Evolutionary conservation across 169 alveolate genomes (phyloP), one percentile per base, ranked within the genome.

Genomic region (Babesia divergens): DNA sequence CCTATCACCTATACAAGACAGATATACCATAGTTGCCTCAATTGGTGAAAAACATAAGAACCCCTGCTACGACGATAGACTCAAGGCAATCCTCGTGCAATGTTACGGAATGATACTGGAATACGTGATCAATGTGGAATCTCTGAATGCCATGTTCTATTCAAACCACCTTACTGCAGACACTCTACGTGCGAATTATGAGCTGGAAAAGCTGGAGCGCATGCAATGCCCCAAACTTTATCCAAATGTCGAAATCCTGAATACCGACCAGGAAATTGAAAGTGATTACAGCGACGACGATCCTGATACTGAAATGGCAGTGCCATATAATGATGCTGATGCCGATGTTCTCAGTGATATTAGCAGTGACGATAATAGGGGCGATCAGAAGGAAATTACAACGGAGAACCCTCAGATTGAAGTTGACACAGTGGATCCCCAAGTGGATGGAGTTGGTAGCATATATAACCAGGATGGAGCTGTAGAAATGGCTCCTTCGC

Each of bases 21-120:
- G 14, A 24, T 70, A 70, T 24, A 49, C 72, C 18, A 70, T 35
- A 42, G 72, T 70, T n/a, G 22, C 51, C 11, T 28, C 74, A 11
- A 13, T 70, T 43, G 32, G 9, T 11, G 77, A 62, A 5, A 60
- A 29, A 16, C 49, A 64, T 11, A 8, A 37, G 31, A 14, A 56
- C 18, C 31, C 20, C 20, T 62, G 77, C 11, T 62, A 31, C 31
- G 82, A 70, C 52, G 54, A 26, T 0, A 50, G 34, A 38, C 77
- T 70, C 1, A 62, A 60, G 54, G 1, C 11, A 18, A 4, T 70
- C 6, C 7, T 70, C 54, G 18, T 70, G 34, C 82, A 70, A 11
- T 58, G 68, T 35, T 70, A 50, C 35, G 60, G 34, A 8, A 54
- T 70, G 74, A 29, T 59, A 16, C 42, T 59, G 42, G 82, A 70